Base-by-base conservation (phyloP, 371 early-diverging fungal species). In the Syncephalastrum racemosum region DNA sequence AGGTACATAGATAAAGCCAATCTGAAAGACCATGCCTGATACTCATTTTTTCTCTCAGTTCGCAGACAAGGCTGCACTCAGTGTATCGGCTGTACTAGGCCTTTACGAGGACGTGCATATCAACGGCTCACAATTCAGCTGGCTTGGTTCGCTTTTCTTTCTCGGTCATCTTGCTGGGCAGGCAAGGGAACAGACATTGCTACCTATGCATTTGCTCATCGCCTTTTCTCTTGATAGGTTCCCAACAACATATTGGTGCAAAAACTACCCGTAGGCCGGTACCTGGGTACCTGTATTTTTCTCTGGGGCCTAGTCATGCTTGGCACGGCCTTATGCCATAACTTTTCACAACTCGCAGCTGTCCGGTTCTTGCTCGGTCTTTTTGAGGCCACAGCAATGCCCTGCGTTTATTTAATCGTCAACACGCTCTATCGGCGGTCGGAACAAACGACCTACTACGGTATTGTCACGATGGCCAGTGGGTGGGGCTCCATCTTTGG, bases 201-300 rank as follows among this genome's bases (percentile, higher is more conserved):
- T 10, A 7, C 7, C 27, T 6, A 27, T 27, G 18, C 40, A n/a
- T 5, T 18, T 10, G 43, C 8, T 54, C 15, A 45, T 2, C 45
- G 15, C 6, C 7, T 45, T 45, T 19, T 45, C 14, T 19, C 1
- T 18, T 24, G 6, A 25, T 40, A 63, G 59, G 22, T 65, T 19
- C 66, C 68, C 6, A 72, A 66, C 45, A 72, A 66, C 8, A 59
- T 60, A 24, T 22, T 66, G n/a, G 50, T 72, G 25, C 72, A 68
- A 27, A 53, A 56, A 4, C 43, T 72, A 4, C 68, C 66, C 2
- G 48, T 72, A 19, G 64, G 50, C 3, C 63, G 58, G n/a, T 66
- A 68, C 10, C 49, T 66, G 4, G 69, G 69, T 12, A 20, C 27
- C 16, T 50, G 49, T 22, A 51, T 62, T n/a, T 46, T 62, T 16